phyloP scores from a whole-genome alignment of 164 flowering plant species.

The Tetracentron sinense region DNA sequence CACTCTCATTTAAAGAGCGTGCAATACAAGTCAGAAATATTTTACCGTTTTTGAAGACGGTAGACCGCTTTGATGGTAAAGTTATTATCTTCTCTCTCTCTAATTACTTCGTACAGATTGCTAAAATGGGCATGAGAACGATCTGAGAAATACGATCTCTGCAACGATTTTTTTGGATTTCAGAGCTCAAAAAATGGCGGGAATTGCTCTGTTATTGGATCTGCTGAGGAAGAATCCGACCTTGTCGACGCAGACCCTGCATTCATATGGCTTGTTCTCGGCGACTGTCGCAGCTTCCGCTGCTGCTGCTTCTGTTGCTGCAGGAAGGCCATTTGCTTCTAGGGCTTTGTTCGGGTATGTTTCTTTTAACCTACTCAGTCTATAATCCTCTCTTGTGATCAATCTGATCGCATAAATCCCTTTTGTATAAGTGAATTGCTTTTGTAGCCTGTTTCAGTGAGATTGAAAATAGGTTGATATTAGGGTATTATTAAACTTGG shows the following conservation, averaged over 20 bases:
- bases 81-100: no score
- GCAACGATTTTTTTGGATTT: neutral
- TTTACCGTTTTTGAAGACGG: no score
- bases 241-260: slow-evolving; percentile 33
- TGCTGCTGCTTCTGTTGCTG: slow-evolving; percentile 51
- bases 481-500: neutral
- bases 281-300: slow-evolving; percentile 48
- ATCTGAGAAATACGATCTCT: neutral
- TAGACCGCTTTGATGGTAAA: no score
- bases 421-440: no score
- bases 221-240: slow-evolving; percentile 50
- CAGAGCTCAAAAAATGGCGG: slow-evolving; percentile 30
- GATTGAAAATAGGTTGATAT: neutral
- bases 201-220: slow-evolving; percentile 45
- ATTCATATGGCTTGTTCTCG: slow-evolving; percentile 46
- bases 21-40: no score
- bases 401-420: neutral
- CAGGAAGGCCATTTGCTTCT: slow-evolving; percentile 36
- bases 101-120: no score
- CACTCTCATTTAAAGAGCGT: no score
- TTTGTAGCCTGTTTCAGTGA: no score
- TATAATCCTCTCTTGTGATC: neutral
- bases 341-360: slow-evolving; percentile 56
- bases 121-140: no score
- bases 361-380: neutral